Base-by-base conservation (phyloP, 768 basidiomycete genomes). In the Mycena leptocephala region DNA sequence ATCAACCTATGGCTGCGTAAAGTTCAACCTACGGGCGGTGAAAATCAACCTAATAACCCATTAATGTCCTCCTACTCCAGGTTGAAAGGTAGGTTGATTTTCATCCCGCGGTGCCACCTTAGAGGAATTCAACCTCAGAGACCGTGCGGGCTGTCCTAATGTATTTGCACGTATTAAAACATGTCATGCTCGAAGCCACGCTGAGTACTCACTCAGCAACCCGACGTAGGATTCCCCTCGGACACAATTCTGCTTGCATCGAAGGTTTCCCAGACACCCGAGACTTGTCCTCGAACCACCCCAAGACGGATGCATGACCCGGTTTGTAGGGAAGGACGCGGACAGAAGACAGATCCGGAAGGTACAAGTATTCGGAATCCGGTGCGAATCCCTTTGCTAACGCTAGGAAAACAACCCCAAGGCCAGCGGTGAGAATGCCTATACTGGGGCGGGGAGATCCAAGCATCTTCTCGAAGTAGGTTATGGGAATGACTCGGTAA, bases 241-340 rank as follows among this genome's bases (percentile, higher is more conserved):
- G 62, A 22, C 62, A 63, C 35, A 63, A 46, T 9, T 63, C 62
- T 11, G 28, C 62, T 22, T 43, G 9, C 2, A 10, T 28, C 16
- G 41, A 43, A 6, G 11, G 11, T 30, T 28, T 5, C 39, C 41
- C 39, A 13, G 2, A 24, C 28, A 16, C 2, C 3, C 90, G 87
- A 0, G 35, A 6, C 13, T 92, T 92, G 78, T 93, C 90, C 79
- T 94, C 86, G 80, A 95, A 93, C 87, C 89, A 92, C 6, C 95
- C 95, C 85, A 94, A 86, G 26, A 95, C 84, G 69, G 85, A 89
- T 4, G 89, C 92, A 78, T 94, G 92, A 0, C 90, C 89, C 0
- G 90, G 88, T 0, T 91, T 90, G 75, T 93, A 94, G n/a, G 87
- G 82, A 74, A 89, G 92, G 2, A 85, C 24, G 64, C 91, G 89